Base-by-base conservation (phyloP, 1,284 basidiomycete species). In the Trametes polyzona region DNA sequence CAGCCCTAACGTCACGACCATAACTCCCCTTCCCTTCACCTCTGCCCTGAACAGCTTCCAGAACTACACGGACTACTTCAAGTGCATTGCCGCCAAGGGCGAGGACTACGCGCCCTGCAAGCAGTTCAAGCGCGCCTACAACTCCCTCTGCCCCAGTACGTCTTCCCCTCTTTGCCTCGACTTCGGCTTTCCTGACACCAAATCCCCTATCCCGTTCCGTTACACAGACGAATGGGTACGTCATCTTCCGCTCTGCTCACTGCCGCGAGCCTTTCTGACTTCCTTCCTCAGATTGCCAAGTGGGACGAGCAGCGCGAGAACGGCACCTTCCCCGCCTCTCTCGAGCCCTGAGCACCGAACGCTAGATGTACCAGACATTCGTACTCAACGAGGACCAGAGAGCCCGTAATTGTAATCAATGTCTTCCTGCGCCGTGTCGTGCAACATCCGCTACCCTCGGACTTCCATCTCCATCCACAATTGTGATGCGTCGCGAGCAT, bases 61-160 rank as follows among this genome's bases (percentile, higher is more conserved):
- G 80, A 96, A 95, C 79, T 98, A 95, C 76, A 90, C 92, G 59
- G 95, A 99, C 78, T 97, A 96, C 83, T 93, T 94, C 88, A 97
- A 96, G 78, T 99, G 97, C 75, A 81, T 98, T 69, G 81, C 92
- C 71, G 95, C 95, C 68, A 98, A 98, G 82, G 97, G 97, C 65
- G 96, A 99, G 70, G 97, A 99, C 60, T 98, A 90, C 74, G 87
- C 90, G 21, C 95, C 97, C 9, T 99, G 97, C 91, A 95, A 96
- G 81, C 95, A 98, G 80, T 99, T 99, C 88, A 94, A 92, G 82
- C 87, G 89, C 73, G 93, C 94, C 33, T 99, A 95, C 84, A 85
- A 94, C 82, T 95, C 96, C 51, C 87, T 99, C 63, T 99, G 97
- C 82, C 97, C 97, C 63, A 98, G 95, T 97, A 70, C 74, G 94